Conservation (phyloP, 2,329 filamentous ascomycete species). For the Lachnellula arida region DNA sequence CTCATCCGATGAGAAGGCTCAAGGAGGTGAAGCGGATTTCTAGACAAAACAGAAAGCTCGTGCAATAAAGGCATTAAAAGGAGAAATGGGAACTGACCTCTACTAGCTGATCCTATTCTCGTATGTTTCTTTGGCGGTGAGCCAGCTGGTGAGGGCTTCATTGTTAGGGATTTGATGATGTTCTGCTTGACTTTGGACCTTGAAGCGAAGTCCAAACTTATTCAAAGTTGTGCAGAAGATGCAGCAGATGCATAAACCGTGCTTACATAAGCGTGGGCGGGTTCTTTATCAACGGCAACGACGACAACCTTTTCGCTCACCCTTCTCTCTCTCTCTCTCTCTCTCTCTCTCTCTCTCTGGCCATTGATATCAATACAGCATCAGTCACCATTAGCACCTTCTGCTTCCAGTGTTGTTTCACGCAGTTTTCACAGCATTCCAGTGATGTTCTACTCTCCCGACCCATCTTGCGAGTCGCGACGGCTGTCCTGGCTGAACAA, state of each 20-base stretch:
- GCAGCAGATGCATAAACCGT: neutral
- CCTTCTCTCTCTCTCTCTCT: neutral
- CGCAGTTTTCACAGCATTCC: too few relatives aligned
- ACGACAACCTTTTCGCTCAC: neutral
- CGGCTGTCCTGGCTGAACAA: too few relatives aligned
- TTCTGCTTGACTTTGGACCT: neutral
- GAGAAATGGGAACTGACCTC: slow-evolving; percentile 17
- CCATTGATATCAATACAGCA: neutral
- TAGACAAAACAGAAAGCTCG: neutral
- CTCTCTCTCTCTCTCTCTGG: too few relatives aligned
- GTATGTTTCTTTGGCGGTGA: slow-evolving; percentile 19
- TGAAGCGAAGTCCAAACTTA: neutral
- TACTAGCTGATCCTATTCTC: slow-evolving; percentile 20
- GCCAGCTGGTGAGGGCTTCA: slow-evolving; percentile 17
- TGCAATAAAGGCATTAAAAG: too few relatives aligned
- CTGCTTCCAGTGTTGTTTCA: too few relatives aligned
- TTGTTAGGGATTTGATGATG: slow-evolving; percentile 4
- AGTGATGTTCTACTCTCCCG: too few relatives aligned
- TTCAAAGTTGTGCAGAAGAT: neutral
- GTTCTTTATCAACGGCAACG: neutral
- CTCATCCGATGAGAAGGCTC: neutral
- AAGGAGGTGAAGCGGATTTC: neutral
- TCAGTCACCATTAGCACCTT: too few relatives aligned
- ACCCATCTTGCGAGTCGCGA: too few relatives aligned
- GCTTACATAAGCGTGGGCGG: neutral